Evolutionary conservation across 2,329 filamentous ascomycete species (phyloP).

Genomic region (Coniochaeta hoffmannii): DNA sequence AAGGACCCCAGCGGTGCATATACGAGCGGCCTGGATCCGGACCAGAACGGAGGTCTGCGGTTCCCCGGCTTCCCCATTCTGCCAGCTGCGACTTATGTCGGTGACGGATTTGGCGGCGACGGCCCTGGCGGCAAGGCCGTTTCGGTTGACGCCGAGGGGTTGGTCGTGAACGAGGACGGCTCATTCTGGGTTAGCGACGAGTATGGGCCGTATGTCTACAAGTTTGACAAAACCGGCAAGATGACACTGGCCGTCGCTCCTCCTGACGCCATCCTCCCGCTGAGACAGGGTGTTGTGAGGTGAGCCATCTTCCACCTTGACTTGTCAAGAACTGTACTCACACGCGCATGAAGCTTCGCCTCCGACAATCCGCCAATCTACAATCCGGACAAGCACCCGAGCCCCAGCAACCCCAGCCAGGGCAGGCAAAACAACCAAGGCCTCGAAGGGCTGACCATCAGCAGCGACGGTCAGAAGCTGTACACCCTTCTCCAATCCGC

Average conservation of each 20-base stretch:
- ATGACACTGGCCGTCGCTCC: slow-evolving; percentile 59
- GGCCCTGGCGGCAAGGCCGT: slow-evolving; percentile 54
- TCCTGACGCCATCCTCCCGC: slow-evolving; percentile 55
- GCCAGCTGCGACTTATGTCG: slow-evolving; percentile 55
- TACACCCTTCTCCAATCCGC: slow-evolving; percentile 62
- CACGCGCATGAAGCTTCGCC: slow-evolving; percentile 45
- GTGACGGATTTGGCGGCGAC: slow-evolving; percentile 58
- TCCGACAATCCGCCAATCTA: slow-evolving; percentile 58
- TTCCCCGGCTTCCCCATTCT: slow-evolving; percentile 54
- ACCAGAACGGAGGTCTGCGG: slow-evolving; percentile 41
- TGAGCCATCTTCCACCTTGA: slow-evolving; percentile 1
- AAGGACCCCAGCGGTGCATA: slow-evolving; percentile 55
- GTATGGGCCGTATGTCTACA: slow-evolving; percentile 64
- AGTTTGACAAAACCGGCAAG: slow-evolving; percentile 48
- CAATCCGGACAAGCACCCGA: slow-evolving; percentile 35
- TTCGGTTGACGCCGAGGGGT: slow-evolving; percentile 57
- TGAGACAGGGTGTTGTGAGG: slow-evolving; percentile 46
- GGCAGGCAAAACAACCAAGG: slow-evolving; percentile 69
- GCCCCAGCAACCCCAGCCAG: slow-evolving; percentile 48
- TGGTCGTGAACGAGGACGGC: slow-evolving; percentile 52
- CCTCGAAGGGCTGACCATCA: slow-evolving; percentile 63
- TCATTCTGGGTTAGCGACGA: slow-evolving; percentile 65
- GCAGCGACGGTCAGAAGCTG: slow-evolving; percentile 53
- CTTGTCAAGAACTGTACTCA: neutral
- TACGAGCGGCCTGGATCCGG: slow-evolving; percentile 56